phyloP scores from a whole-genome alignment of 176 grass and related monocot species.

The Urochloa ruziziensis region DNA sequence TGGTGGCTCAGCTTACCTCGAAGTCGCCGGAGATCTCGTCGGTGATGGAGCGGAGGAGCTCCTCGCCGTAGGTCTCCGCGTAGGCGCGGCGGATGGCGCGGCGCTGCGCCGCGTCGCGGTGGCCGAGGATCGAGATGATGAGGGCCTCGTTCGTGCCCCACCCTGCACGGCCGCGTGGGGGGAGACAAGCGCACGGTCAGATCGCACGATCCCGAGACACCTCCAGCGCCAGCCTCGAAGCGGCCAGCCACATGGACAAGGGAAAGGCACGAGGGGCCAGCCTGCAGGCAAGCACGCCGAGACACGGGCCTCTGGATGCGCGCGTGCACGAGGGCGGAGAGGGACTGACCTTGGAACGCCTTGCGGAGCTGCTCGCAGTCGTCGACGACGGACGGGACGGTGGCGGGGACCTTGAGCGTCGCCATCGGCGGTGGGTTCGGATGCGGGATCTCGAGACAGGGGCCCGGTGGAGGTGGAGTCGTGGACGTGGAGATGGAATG shows the following conservation, averaged over 20 bases:
- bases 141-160: slow-evolving; percentile 89
- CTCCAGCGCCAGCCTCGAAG: background rate
- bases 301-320: background rate
- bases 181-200: background rate
- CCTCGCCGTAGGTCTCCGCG: slow-evolving; percentile 65
- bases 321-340: background rate
- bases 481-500: background rate
- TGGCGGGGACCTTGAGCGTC: slow-evolving; percentile 57
- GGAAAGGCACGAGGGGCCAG: too few species aligned
- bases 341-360: slow-evolving; percentile 67
- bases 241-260: background rate
- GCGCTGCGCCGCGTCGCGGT: slow-evolving; percentile 75
- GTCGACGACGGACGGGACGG: slow-evolving; percentile 56
- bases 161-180: slow-evolving; percentile 28
- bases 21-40: slow-evolving; percentile 91
- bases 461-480: background rate
- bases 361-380: slow-evolving; percentile 88
- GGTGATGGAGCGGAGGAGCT: slow-evolving; percentile 80
- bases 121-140: slow-evolving; percentile 93
- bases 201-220: background rate
- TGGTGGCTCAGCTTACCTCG: slow-evolving; percentile 47
- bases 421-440: slow-evolving; percentile 43
- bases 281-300: background rate
- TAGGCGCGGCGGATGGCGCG: slow-evolving; percentile 71
- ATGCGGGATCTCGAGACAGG: slow-evolving; percentile 17